These are phyloP conservation scores for Termitomyces sp. DNA, from an alignment of 768 basidiomycete genomes.

Conservation along the genomic window DNA sequence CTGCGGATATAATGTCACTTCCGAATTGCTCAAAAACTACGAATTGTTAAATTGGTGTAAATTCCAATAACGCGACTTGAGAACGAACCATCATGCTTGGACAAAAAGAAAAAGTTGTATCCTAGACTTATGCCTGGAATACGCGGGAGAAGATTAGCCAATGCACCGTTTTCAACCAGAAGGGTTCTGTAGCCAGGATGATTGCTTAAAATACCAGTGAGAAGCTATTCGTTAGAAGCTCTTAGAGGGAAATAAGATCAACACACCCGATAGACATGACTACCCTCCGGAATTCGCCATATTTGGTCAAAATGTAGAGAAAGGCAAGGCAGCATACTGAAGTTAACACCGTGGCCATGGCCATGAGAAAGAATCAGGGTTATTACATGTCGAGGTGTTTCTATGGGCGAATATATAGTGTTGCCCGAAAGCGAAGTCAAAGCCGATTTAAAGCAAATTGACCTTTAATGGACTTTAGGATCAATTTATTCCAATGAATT, in stretches of 20 bases:
- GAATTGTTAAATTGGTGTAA: no score
- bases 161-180: slow-evolving; percentile 16
- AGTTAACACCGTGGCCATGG: not conserved
- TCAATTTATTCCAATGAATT: no score
- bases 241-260: slow-evolving; percentile 1
- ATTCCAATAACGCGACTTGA: not conserved
- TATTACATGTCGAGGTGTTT: no score
- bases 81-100: slow-evolving; percentile 24
- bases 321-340: slow-evolving; percentile 12
- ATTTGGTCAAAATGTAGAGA: slow-evolving; percentile 16
- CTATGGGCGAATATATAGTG: no score
- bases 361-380: not conserved
- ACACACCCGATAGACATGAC: slow-evolving; percentile 22
- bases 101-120: slow-evolving; percentile 21
- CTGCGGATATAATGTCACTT: slow-evolving; percentile 29
- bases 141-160: slow-evolving; percentile 22
- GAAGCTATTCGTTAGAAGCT: not conserved
- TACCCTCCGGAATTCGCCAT: slow-evolving; percentile 18
- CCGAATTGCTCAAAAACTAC: slow-evolving; percentile 26
- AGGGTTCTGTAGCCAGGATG: slow-evolving; percentile 27
- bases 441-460: no score
- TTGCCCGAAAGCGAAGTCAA: no score
- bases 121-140: slow-evolving; percentile 25
- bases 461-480: no score
- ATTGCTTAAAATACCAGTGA: slow-evolving; percentile 16